Conservation (phyloP, 2,329 filamentous ascomycete genomes). For the Colletotrichum incanum region DNA sequence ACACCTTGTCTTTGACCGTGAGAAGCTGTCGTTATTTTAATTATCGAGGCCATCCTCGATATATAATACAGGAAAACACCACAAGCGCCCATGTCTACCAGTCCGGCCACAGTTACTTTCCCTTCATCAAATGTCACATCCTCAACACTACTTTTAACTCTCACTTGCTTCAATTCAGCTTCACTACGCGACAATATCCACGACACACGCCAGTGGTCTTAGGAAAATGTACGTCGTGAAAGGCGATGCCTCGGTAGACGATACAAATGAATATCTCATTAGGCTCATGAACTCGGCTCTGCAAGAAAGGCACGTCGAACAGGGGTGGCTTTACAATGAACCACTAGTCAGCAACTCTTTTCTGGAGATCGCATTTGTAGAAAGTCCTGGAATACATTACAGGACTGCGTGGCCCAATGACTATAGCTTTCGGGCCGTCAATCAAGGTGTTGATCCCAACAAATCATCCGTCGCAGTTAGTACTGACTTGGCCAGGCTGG, state of each 20-base stretch:
- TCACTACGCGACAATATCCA: background rate
- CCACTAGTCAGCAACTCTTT: background rate
- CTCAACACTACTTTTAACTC: background rate
- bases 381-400: background rate
- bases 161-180: background rate
- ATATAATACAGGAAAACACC: background rate
- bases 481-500: conserved; percentile 27
- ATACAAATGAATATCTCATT: conserved; percentile 2
- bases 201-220: background rate
- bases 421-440: conserved; percentile 12
- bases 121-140: background rate
- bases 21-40: too few species aligned
- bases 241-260: background rate
- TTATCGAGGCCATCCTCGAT: background rate
- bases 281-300: conserved; percentile 37
- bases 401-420: conserved; percentile 26
- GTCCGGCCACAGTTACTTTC: background rate
- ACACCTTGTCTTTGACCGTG: background rate
- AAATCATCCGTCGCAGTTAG: conserved; percentile 4
- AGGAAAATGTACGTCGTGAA: background rate
- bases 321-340: conserved; percentile 24
- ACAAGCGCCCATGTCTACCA: background rate
- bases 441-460: background rate
- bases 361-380: conserved; percentile 27
- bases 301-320: conserved; percentile 22